Evolutionary conservation across 2,329 filamentous ascomycete genomes (phyloP).

Genomic region (Phoma sp.): DNA sequence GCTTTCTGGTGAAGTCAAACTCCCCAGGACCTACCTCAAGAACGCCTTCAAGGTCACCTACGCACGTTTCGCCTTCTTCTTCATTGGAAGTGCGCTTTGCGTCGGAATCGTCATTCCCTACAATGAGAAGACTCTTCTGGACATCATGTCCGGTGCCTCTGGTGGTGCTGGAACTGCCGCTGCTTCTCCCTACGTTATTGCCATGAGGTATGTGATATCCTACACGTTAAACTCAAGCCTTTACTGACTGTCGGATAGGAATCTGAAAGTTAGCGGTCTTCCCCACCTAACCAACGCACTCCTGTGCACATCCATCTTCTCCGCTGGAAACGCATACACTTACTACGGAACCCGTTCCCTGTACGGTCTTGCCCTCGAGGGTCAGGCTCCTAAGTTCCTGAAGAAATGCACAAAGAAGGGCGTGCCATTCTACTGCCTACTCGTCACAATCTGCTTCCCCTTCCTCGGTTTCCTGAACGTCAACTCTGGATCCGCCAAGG

Average conservation of each 20-base stretch:
- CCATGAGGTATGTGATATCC: slow-evolving; percentile 52
- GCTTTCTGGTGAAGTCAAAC: slow-evolving; percentile 54
- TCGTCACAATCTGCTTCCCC: slow-evolving; percentile 68
- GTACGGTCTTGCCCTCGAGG: slow-evolving; percentile 59
- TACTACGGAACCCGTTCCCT: slow-evolving; percentile 60
- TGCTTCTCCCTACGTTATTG: slow-evolving; percentile 67
- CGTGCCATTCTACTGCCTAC: slow-evolving; percentile 76
- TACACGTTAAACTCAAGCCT: neutral
- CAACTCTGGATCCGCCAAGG: slow-evolving; percentile 69
- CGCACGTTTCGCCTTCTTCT: slow-evolving; percentile 52
- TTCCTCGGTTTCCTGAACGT: slow-evolving; percentile 77
- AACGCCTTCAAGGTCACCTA: slow-evolving; percentile 53
- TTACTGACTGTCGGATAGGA: neutral
- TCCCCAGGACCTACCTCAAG: slow-evolving; percentile 49
- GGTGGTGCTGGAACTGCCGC: slow-evolving; percentile 55
- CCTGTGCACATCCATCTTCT: slow-evolving; percentile 60
- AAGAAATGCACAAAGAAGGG: slow-evolving; percentile 64
- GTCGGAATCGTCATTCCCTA: slow-evolving; percentile 62
- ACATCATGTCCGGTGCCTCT: slow-evolving; percentile 40
- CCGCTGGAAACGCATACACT: slow-evolving; percentile 62
- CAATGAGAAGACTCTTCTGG: slow-evolving; percentile 74
- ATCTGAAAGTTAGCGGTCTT: slow-evolving; percentile 57
- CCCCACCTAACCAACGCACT: slow-evolving; percentile 65
- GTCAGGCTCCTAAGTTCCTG: slow-evolving; percentile 61
- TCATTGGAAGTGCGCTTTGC: slow-evolving; percentile 50